phyloP scores from a whole-genome alignment of 495 filamentous ascomycete species.

The Podospora australis region DNA sequence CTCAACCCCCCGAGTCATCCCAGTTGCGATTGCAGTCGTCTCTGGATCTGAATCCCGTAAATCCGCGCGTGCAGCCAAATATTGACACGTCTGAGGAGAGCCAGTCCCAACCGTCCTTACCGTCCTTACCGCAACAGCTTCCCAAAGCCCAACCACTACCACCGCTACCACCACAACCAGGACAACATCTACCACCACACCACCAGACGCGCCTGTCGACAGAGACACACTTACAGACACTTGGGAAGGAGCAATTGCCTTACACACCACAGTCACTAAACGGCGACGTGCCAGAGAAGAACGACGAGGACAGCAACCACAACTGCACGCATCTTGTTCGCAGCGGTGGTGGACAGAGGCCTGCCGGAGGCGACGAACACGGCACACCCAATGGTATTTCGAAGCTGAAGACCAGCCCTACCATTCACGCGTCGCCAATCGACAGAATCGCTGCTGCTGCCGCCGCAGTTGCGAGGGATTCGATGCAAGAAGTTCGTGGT shows the following conservation, averaged over 20 bases:
- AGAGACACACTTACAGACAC: not conserved
- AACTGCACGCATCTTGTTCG: constrained; percentile 6
- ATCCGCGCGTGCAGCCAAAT: constrained; percentile 19
- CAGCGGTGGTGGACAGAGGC: constrained; percentile 9
- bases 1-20: constrained; percentile 31
- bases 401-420: constrained; percentile 9
- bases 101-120: not conserved
- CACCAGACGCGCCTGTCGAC: constrained; percentile 4
- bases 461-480: not conserved
- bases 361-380: constrained; percentile 15
- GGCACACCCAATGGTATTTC: constrained; percentile 12
- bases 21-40: constrained; percentile 27
- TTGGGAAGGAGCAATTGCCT: not conserved
- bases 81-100: constrained; percentile 17
- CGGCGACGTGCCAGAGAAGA: not conserved
- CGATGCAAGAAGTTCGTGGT: constrained; percentile 5
- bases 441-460: constrained; percentile 4
- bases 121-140: not conserved
- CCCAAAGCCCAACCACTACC: constrained; percentile 1
- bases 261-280: constrained; percentile 2
- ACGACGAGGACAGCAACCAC: not conserved
- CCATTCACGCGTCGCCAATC: constrained; percentile 13
- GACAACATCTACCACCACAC: constrained; percentile 11
- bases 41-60: constrained; percentile 22
- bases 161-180: constrained; percentile 8